These are phyloP conservation scores for Dioscorea dumetorum DNA, from an alignment of 106 monocot species.

Conservation along the genomic window DNA sequence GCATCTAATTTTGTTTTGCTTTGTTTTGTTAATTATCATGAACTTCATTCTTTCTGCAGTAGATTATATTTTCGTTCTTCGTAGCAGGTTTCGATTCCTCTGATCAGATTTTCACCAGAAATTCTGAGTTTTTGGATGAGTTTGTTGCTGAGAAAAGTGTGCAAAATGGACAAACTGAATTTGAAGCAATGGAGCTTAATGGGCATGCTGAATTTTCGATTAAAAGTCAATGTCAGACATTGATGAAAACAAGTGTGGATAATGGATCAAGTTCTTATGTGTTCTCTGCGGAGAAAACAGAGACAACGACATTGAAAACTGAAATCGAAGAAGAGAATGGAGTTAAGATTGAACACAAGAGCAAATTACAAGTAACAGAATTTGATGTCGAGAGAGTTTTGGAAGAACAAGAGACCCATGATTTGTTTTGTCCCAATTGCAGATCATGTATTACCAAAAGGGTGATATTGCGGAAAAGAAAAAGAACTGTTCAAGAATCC, in stretches of 20 bases:
- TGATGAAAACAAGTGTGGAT: conserved; percentile 7
- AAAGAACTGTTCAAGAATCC: conserved; percentile 35
- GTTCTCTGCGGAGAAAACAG: conserved; percentile 5
- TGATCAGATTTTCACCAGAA: background rate
- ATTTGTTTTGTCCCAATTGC: conserved; percentile 90
- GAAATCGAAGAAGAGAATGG: conserved; percentile 4
- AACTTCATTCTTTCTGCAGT: background rate
- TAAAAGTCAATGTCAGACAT: background rate
- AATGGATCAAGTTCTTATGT: conserved; percentile 8
- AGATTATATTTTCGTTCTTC: background rate
- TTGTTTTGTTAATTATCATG: background rate
- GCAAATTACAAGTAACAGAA: conserved; percentile 19
- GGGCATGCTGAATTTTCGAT: background rate
- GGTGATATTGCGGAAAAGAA: conserved; percentile 87
- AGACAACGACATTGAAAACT: conserved; percentile 2
- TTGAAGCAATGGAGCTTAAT: conserved; percentile 1
- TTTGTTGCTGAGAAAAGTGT: conserved; percentile 3
- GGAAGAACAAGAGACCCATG: conserved; percentile 90
- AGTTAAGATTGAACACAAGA: conserved; percentile 6
- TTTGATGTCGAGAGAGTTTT: conserved; percentile 65
- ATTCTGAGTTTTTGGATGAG: background rate
- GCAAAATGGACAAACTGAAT: conserved; percentile 12
- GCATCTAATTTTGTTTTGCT: background rate
- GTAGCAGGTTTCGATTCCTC: conserved; percentile 6
- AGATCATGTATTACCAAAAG: conserved; percentile 87